Conservation (phyloP, 176 grass and related monocot species). For the Aegilops speltoides region DNA sequence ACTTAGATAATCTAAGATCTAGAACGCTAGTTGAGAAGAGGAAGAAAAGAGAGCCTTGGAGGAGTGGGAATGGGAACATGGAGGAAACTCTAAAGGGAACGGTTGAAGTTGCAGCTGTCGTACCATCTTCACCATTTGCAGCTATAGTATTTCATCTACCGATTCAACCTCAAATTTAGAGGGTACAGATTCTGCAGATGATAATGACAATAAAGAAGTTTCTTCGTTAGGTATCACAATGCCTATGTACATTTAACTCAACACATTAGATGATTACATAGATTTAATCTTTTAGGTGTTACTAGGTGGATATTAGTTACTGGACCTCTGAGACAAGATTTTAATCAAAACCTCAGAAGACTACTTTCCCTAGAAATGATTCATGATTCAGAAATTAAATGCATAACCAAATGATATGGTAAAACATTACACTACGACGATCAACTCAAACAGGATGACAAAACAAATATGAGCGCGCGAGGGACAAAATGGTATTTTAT, state of each 20-base stretch:
- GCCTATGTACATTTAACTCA: too few relatives aligned
- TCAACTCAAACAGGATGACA: not conserved
- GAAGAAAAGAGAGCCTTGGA: not conserved
- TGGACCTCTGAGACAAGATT: slow-evolving; percentile 29
- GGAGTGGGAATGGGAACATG: not conserved
- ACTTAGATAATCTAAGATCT: too few relatives aligned
- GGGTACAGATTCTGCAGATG: too few relatives aligned
- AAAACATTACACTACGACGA: not conserved
- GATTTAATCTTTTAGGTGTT: slow-evolving; percentile 35
- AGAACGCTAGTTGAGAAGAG: not conserved
- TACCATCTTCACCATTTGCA: too few relatives aligned
- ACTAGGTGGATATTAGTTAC: slow-evolving; percentile 62
- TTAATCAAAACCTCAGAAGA: too few relatives aligned
- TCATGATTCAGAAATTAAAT: slow-evolving; percentile 5
- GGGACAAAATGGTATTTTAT: not conserved
- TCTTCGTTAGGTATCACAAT: too few relatives aligned
- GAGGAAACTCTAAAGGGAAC: too few relatives aligned
- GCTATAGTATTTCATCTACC: too few relatives aligned
- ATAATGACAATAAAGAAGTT: too few relatives aligned
- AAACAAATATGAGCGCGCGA: not conserved
- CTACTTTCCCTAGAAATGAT: too few relatives aligned
- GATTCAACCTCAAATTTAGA: too few relatives aligned
- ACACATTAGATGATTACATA: not conserved
- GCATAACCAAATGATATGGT: not conserved
- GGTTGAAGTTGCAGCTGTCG: too few relatives aligned